Evolutionary conservation across 2,329 filamentous ascomycete species (phyloP).

Genomic region (Plectosphaerella sp.): DNA sequence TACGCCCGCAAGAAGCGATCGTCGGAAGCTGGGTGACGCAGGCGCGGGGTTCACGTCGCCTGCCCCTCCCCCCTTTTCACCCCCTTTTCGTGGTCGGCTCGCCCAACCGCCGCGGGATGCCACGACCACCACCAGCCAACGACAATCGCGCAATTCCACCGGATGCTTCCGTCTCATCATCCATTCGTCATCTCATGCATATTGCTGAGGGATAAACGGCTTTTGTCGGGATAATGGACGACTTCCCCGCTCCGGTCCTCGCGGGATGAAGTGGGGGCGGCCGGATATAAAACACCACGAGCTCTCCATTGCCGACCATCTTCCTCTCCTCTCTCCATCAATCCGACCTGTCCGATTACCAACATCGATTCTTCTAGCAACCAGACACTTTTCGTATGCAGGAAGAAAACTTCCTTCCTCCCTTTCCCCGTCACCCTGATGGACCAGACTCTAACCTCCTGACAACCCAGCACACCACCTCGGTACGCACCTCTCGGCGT

Average conservation of each 20-base stretch:
- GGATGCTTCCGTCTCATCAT: not conserved
- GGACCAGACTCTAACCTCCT: not conserved
- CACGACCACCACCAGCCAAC: not conserved
- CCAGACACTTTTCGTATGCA: not conserved
- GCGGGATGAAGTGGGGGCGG: not conserved
- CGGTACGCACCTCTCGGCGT: not conserved
- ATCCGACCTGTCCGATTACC: not conserved
- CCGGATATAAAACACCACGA: not conserved
- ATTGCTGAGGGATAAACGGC: slow-evolving; percentile 1
- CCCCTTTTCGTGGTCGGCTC: no score
- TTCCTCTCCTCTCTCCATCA: not conserved
- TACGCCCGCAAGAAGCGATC: no score
- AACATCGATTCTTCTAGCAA: not conserved
- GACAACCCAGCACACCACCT: not conserved
- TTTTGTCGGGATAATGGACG: not conserved
- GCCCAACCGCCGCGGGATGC: not conserved
- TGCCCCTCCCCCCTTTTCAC: no score
- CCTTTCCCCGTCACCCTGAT: not conserved
- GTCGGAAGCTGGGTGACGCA: no score
- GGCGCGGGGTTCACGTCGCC: no score
- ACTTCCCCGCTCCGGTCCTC: slow-evolving; percentile 1
- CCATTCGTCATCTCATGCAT: not conserved
- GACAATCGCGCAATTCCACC: not conserved
- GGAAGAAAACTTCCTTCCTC: not conserved
- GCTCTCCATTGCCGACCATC: not conserved